Conservation (phyloP, 495 filamentous ascomycete genomes). For the Podospora pseudoanserina region DNA sequence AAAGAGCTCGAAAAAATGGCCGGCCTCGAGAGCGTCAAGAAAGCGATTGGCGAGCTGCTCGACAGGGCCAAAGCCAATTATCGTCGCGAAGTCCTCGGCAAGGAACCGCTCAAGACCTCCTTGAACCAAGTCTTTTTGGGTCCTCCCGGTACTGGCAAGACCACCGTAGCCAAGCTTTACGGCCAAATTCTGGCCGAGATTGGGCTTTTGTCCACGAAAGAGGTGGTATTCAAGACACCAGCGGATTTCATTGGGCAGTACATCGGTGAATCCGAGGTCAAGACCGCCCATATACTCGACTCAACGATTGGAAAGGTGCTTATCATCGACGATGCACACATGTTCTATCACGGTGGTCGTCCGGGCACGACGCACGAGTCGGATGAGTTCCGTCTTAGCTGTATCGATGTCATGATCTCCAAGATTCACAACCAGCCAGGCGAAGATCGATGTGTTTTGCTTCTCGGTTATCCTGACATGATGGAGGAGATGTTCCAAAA, state of each 20-base stretch:
- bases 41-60: constrained; percentile 47
- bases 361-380: background rate
- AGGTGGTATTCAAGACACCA: constrained; percentile 64
- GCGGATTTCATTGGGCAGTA: constrained; percentile 61
- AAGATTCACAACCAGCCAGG: constrained; percentile 68
- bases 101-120: constrained; percentile 51
- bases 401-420: constrained; percentile 68
- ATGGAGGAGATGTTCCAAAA: constrained; percentile 72
- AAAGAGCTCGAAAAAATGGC: constrained; percentile 51
- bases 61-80: constrained; percentile 56
- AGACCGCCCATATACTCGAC: constrained; percentile 62
- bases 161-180: constrained; percentile 69
- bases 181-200: constrained; percentile 60
- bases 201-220: constrained; percentile 55
- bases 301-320: constrained; percentile 65
- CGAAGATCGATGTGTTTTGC: constrained; percentile 68
- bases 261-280: constrained; percentile 61
- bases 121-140: constrained; percentile 69
- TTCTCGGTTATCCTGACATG: constrained; percentile 67
- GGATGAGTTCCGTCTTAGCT: constrained; percentile 56
- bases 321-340: constrained; percentile 70
- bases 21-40: constrained; percentile 57
- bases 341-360: constrained; percentile 13
- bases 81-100: constrained; percentile 55
- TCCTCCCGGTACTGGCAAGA: constrained; percentile 72